Evolutionary conservation across 169 alveolate genomes (phyloP).

Genomic region (Cryptosporidium ryanae): DNA sequence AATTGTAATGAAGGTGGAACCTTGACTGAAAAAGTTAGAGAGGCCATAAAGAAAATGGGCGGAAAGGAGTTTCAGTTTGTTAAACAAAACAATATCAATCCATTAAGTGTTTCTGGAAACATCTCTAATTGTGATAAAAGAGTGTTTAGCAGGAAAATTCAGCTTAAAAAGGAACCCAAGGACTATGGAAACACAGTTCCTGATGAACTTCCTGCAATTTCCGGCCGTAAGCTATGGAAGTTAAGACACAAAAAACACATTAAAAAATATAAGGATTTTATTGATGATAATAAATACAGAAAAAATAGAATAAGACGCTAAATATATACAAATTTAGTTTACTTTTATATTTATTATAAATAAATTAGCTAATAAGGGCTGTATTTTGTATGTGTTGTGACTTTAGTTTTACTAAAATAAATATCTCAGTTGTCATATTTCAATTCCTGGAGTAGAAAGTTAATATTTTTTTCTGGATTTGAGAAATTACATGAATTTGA

Average conservation of each 20-base stretch:
- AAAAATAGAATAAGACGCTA: constrained; percentile 22
- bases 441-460: too few species aligned
- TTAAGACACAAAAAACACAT: constrained; percentile 76
- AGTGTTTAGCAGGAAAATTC: constrained; percentile 51
- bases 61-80: constrained; percentile 59
- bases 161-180: constrained; percentile 77
- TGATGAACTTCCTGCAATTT: constrained; percentile 77
- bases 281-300: constrained; percentile 44
- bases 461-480: too few species aligned
- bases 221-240: constrained; percentile 81
- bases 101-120: background rate
- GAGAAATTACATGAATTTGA: too few species aligned
- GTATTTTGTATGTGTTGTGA: too few species aligned
- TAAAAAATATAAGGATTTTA: constrained; percentile 53
- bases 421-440: too few species aligned
- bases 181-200: constrained; percentile 72
- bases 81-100: constrained; percentile 21
- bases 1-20: background rate
- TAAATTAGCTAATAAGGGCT: too few species aligned
- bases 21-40: constrained; percentile 49
- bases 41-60: constrained; percentile 59
- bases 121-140: background rate
- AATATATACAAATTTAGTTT: background rate
- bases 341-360: background rate
- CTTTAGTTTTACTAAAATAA: too few species aligned